Conservation (phyloP, 768 basidiomycete genomes). For the Nidularia pulvinata region DNA sequence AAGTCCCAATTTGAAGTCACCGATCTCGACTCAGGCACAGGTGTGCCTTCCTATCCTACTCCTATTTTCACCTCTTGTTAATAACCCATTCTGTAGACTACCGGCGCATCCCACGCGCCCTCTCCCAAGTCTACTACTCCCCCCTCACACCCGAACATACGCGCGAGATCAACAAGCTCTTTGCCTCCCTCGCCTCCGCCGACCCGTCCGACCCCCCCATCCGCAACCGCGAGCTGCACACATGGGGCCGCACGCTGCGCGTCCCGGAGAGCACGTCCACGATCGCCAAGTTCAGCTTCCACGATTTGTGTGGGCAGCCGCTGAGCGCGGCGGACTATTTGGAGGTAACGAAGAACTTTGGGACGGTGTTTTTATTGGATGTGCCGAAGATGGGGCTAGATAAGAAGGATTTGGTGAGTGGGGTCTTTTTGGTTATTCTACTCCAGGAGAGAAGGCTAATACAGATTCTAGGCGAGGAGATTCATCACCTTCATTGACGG, state of each 20-base stretch:
- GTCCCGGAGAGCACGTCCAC: slow-evolving; percentile 80
- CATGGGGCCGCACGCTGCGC: slow-evolving; percentile 88
- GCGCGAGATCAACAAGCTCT: slow-evolving; percentile 82
- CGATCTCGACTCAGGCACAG: slow-evolving; percentile 95
- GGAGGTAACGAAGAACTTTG: slow-evolving; percentile 87
- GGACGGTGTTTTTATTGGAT: slow-evolving; percentile 85
- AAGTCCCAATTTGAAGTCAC: slow-evolving; percentile 86
- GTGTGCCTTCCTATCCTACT: slow-evolving; percentile 32
- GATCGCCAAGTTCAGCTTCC: slow-evolving; percentile 86
- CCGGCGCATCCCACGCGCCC: slow-evolving; percentile 87
- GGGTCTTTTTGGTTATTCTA: background rate
- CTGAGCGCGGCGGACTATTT: slow-evolving; percentile 96
- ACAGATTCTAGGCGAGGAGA: slow-evolving; percentile 70
- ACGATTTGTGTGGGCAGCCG: slow-evolving; percentile 85
- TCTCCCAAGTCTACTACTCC: slow-evolving; percentile 93
- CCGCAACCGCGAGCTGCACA: slow-evolving; percentile 60
- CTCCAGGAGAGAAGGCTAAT: background rate
- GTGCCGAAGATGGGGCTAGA: slow-evolving; percentile 88
- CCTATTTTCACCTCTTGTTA: slow-evolving; percentile 2
- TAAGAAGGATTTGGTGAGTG: slow-evolving; percentile 79
- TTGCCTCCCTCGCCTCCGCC: slow-evolving; percentile 61
- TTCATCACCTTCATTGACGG: slow-evolving; percentile 99
- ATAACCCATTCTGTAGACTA: slow-evolving; percentile 61
- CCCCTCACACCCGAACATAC: slow-evolving; percentile 69
- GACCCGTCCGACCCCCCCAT: slow-evolving; percentile 57